Percentiles rank a stretch among this genome's conserved stretches.
phyloP scores from a whole-genome alignment of 768 basidiomycete species.

The Fibroporia radiculosa region DNA sequence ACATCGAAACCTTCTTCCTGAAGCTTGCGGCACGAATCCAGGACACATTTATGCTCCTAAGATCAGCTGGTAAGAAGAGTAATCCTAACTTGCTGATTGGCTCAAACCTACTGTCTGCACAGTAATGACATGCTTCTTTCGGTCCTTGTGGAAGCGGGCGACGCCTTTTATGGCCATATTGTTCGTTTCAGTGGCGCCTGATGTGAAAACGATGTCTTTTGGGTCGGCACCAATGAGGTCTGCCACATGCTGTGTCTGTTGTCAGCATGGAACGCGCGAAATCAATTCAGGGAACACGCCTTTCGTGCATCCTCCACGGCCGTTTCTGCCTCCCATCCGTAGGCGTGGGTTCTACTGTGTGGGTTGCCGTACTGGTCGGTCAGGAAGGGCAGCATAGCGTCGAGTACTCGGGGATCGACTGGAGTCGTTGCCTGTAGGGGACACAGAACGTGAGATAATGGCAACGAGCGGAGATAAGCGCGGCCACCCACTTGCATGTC shows the following conservation, averaged over 20 bases:
- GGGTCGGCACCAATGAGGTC: constrained; percentile 88
- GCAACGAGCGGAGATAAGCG: background rate
- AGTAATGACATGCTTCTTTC: constrained; percentile 90
- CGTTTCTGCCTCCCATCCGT: constrained; percentile 98
- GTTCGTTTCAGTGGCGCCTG: constrained; percentile 96
- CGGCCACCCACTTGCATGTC: constrained; percentile 93
- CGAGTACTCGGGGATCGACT: constrained; percentile 92
- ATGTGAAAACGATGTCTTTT: constrained; percentile 97
- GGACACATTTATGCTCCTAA: constrained; percentile 98
- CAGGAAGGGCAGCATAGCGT: constrained; percentile 92
- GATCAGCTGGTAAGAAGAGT: background rate
- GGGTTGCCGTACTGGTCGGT: constrained; percentile 98
- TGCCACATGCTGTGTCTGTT: constrained; percentile 62
- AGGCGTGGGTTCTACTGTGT: constrained; percentile 96
- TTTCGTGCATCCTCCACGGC: constrained; percentile 90
- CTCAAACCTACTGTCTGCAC: constrained; percentile 71
- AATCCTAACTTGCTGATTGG: background rate
- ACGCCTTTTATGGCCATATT: constrained; percentile 98
- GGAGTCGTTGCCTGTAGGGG: constrained; percentile 86
- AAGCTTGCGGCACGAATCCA: constrained; percentile 94
- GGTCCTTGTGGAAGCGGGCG: constrained; percentile 90
- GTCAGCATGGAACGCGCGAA: background rate
- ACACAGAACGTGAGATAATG: background rate
- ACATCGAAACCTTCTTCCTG: constrained; percentile 96
- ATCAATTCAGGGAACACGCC: constrained; percentile 31